Evolutionary conservation across 106 monocot genomes (phyloP).

Genomic region (Apostasia shenzhenica): DNA sequence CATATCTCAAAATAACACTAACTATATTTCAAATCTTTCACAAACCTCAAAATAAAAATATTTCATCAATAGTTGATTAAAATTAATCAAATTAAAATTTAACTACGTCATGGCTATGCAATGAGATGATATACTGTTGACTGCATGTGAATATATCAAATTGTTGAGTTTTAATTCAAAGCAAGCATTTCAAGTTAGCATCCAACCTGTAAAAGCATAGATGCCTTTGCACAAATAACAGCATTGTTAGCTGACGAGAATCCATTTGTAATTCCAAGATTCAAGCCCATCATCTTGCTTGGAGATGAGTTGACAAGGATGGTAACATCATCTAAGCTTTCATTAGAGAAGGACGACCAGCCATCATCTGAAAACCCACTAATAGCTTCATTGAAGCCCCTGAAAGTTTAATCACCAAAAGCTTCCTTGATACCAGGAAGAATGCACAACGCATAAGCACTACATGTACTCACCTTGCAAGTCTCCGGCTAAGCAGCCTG

Average conservation of each 20-base stretch:
- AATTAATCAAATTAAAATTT: too few relatives aligned
- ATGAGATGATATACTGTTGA: too few relatives aligned
- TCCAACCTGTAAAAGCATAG: conserved; percentile 68
- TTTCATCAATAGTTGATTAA: too few relatives aligned
- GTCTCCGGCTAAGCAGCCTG: conserved; percentile 59
- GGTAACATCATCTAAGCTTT: conserved; percentile 59
- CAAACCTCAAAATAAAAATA: too few relatives aligned
- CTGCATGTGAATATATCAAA: too few relatives aligned
- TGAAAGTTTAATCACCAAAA: conserved; percentile 13
- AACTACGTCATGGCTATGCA: too few relatives aligned
- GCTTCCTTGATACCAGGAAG: background rate
- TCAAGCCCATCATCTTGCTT: conserved; percentile 31
- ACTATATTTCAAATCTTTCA: too few relatives aligned
- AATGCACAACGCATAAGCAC: background rate
- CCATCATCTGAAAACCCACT: conserved; percentile 68
- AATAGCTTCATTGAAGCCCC: conserved; percentile 68
- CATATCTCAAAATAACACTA: too few relatives aligned
- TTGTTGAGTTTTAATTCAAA: too few relatives aligned
- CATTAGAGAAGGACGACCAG: conserved; percentile 47
- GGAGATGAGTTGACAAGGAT: conserved; percentile 54
- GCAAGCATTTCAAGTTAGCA: too few relatives aligned
- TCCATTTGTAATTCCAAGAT: conserved; percentile 41
- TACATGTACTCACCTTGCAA: conserved; percentile 28
- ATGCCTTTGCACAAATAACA: conserved; percentile 66
- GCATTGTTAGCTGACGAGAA: conserved; percentile 19